A percentile compares a stretch with the other conserved stretches of the same genome.
phyloP scores from a whole-genome alignment of 2,329 filamentous ascomycete genomes.

The Colletotrichum ledebouriae region DNA sequence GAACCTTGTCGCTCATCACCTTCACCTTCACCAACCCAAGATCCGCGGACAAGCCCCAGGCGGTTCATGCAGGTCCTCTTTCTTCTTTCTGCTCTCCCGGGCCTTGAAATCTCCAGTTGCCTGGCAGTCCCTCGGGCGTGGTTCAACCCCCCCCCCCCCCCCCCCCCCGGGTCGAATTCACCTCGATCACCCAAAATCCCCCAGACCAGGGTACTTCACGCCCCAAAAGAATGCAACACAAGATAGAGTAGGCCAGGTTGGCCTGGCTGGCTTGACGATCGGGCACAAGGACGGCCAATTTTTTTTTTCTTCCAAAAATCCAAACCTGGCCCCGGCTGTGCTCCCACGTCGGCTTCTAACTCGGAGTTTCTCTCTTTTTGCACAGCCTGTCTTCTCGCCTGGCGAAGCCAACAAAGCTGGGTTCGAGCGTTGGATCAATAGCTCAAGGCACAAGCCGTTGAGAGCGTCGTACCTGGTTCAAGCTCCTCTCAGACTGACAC shows the following conservation, averaged over 20 bases:
- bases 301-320: slow-evolving; percentile 1
- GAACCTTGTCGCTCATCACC: slow-evolving; percentile 32
- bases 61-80: slow-evolving; percentile 44
- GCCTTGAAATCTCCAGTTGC: slow-evolving; percentile 32
- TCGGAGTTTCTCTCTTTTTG: slow-evolving; percentile 26
- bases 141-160: background rate
- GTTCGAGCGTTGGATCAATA: slow-evolving; percentile 36
- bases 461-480: slow-evolving; percentile 33
- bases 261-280: slow-evolving; percentile 26
- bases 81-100: slow-evolving; percentile 33
- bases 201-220: slow-evolving; percentile 28
- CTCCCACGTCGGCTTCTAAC: slow-evolving; percentile 27
- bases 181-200: slow-evolving; percentile 27
- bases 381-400: slow-evolving; percentile 20
- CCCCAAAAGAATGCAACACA: slow-evolving; percentile 19
- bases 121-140: slow-evolving; percentile 38
- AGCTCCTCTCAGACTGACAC: slow-evolving; percentile 37
- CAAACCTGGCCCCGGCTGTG: slow-evolving; percentile 33
- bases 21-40: slow-evolving; percentile 36
- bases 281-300: slow-evolving; percentile 15
- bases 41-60: slow-evolving; percentile 35
- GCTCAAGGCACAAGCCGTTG: slow-evolving; percentile 27
- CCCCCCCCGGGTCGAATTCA: slow-evolving; percentile 23
- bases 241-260: slow-evolving; percentile 36
- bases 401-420: slow-evolving; percentile 23